These are phyloP conservation scores for Phytophthora pini DNA, from an alignment of 352 stramenopile species.

Conservation along the genomic window DNA sequence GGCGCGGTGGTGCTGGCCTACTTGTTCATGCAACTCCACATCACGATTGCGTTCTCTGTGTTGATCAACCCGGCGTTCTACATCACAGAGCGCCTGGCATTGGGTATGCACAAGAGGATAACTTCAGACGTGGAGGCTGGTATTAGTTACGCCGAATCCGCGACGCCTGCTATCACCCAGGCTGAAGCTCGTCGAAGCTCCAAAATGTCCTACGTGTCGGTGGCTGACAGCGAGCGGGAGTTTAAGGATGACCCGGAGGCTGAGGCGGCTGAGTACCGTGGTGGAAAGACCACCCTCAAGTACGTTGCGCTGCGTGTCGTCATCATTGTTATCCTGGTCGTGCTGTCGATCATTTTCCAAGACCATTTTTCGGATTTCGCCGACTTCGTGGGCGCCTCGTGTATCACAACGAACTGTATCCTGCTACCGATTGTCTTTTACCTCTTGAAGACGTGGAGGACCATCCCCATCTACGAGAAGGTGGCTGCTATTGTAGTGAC, in stretches of 20 bases:
- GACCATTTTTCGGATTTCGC: constrained; percentile 47
- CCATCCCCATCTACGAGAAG: constrained; percentile 26
- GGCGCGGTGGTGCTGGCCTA: constrained; percentile 53
- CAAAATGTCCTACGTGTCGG: constrained; percentile 51
- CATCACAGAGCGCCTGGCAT: constrained; percentile 49
- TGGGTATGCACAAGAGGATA: constrained; percentile 53
- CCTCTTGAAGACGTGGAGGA: constrained; percentile 34
- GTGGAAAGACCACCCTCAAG: constrained; percentile 37
- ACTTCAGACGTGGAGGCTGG: constrained; percentile 16
- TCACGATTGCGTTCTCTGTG: constrained; percentile 61
- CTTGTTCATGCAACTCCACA: constrained; percentile 65
- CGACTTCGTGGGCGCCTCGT: constrained; percentile 47
- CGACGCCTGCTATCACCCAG: constrained; percentile 24
- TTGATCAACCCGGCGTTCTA: constrained; percentile 59
- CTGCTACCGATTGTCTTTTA: constrained; percentile 48
- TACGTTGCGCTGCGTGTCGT: constrained; percentile 46
- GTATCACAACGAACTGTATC: constrained; percentile 46
- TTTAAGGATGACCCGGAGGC: constrained; percentile 27
- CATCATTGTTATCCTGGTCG: constrained; percentile 47
- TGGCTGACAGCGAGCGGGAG: constrained; percentile 37
- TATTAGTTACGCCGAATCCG: constrained; percentile 23
- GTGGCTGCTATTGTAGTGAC: constrained; percentile 14
- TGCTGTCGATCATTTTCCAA: constrained; percentile 40
- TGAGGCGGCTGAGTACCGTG: constrained; percentile 48
- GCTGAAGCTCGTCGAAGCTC: constrained; percentile 34